Percentiles rank a stretch among this genome's conserved stretches.
phyloP scores from a whole-genome alignment of 371 early-diverging fungal species.

The Dipsacomyces acuminosporus region DNA sequence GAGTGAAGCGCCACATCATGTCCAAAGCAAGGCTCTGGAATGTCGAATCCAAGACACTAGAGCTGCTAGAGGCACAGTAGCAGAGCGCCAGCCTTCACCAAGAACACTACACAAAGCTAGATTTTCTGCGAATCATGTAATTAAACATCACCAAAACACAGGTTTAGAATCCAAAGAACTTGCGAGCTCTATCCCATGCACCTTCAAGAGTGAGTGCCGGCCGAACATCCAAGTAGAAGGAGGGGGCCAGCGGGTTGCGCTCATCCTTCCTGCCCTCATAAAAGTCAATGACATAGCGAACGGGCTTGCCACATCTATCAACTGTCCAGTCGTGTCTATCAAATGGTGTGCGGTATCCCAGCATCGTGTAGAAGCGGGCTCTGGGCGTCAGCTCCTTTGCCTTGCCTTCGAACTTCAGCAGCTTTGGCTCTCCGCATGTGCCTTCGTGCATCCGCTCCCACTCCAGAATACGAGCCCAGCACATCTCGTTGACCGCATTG shows the following conservation, averaged over 20 bases:
- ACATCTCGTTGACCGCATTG: constrained; percentile 88
- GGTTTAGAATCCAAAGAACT: constrained; percentile 12
- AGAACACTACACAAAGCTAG: too few relatives aligned
- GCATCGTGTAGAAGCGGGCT: constrained; percentile 65
- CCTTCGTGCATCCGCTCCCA: constrained; percentile 66
- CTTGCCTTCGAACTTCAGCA: constrained; percentile 82
- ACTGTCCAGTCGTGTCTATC: constrained; percentile 98
- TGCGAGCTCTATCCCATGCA: constrained; percentile 53
- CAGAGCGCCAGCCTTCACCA: too few relatives aligned
- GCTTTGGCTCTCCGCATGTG: constrained; percentile 53
- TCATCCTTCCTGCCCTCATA: constrained; percentile 61
- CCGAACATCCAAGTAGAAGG: constrained; percentile 86
- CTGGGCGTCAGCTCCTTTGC: constrained; percentile 81
- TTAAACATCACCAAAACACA: too few relatives aligned
- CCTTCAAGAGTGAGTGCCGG: constrained; percentile 64
- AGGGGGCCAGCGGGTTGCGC: constrained; percentile 53
- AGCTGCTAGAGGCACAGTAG: too few relatives aligned
- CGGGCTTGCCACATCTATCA: constrained; percentile 86
- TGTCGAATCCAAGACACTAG: neutral
- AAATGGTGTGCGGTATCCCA: constrained; percentile 81
- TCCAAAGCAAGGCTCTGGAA: constrained; percentile 9
- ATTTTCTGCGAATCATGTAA: too few relatives aligned
- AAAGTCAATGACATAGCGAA: constrained; percentile 93
- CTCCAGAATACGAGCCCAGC: constrained; percentile 83
- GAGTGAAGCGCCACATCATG: constrained; percentile 7